These are phyloP conservation scores for Naganishia liquefaciens DNA, from an alignment of 1,284 basidiomycete genomes.

Conservation along the genomic window DNA sequence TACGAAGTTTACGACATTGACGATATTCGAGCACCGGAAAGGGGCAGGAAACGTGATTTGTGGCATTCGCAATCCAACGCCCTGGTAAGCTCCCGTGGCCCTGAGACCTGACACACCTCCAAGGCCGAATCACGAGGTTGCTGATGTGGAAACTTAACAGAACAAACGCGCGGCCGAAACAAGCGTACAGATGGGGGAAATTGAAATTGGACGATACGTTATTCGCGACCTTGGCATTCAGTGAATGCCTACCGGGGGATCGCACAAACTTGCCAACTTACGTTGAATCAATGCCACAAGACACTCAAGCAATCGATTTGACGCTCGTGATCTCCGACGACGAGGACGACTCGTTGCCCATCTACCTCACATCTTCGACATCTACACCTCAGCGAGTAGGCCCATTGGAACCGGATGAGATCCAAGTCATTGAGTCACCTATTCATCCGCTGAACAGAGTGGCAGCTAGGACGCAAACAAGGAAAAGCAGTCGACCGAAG, in stretches of 20 bases:
- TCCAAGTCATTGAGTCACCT: constrained; percentile 2
- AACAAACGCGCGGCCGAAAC: too few species aligned
- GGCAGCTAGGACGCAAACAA: neutral
- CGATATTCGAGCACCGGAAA: neutral
- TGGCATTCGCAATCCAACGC: too few species aligned
- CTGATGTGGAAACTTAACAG: too few species aligned
- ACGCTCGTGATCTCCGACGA: constrained; percentile 9
- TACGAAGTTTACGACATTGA: neutral
- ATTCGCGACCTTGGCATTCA: constrained; percentile 6
- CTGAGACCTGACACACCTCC: too few species aligned
- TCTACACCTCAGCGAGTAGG: neutral
- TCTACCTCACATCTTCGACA: constrained; percentile 6
- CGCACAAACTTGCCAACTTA: neutral
- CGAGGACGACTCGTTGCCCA: constrained; percentile 2
- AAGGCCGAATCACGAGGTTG: too few species aligned
- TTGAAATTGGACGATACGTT: neutral
- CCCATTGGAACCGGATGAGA: constrained; percentile 6
- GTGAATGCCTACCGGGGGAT: neutral
- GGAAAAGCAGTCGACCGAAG: neutral
- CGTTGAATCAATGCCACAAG: constrained; percentile 10
- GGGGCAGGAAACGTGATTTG: too few species aligned
- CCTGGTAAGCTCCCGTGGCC: too few species aligned
- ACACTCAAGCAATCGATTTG: constrained; percentile 13
- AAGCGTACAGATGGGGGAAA: too few species aligned
- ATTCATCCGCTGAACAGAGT: too few species aligned